Evolutionary conservation across 1,284 basidiomycete species (phyloP).

Genomic region (Puccinia horiana): DNA sequence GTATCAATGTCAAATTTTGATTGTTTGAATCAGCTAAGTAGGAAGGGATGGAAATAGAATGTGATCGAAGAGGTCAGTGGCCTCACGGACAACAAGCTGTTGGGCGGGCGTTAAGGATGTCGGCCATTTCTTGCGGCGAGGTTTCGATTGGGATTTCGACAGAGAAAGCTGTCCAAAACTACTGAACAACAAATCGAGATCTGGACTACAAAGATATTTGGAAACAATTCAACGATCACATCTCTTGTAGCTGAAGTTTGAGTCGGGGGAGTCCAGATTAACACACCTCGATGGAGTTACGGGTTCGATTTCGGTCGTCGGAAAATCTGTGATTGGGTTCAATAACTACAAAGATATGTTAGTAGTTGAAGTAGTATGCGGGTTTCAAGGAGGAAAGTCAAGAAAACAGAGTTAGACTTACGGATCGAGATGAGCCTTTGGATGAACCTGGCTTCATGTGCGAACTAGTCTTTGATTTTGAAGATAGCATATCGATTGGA

Average conservation of each 20-base stretch:
- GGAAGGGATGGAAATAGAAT: background rate
- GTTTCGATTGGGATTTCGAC: background rate
- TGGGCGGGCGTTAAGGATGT: slow-evolving; percentile 4
- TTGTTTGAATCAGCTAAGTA: background rate
- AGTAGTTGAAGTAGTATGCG: background rate
- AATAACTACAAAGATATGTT: background rate
- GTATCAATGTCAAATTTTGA: background rate
- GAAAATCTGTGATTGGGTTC: slow-evolving; percentile 12
- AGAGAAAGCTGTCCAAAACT: background rate
- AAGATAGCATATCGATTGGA: slow-evolving; percentile 23
- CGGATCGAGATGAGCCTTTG: background rate
- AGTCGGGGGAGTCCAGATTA: background rate
- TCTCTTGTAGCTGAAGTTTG: background rate
- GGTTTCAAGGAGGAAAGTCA: background rate
- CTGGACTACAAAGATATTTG: background rate
- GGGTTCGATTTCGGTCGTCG: background rate
- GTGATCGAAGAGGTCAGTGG: background rate
- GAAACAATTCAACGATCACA: background rate
- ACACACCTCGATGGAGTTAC: slow-evolving; percentile 11
- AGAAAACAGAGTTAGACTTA: background rate
- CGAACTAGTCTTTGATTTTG: slow-evolving; percentile 12
- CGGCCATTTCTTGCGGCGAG: slow-evolving; percentile 15
- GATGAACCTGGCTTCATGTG: background rate
- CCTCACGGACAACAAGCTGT: slow-evolving; percentile 1
- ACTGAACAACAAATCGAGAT: slow-evolving; percentile 3